Percentiles rank a stretch among this genome's conserved stretches.
These are phyloP conservation scores for Myxozyma vanderwaltii DNA, from an alignment of 805 yeast species.

Conservation along the genomic window DNA sequence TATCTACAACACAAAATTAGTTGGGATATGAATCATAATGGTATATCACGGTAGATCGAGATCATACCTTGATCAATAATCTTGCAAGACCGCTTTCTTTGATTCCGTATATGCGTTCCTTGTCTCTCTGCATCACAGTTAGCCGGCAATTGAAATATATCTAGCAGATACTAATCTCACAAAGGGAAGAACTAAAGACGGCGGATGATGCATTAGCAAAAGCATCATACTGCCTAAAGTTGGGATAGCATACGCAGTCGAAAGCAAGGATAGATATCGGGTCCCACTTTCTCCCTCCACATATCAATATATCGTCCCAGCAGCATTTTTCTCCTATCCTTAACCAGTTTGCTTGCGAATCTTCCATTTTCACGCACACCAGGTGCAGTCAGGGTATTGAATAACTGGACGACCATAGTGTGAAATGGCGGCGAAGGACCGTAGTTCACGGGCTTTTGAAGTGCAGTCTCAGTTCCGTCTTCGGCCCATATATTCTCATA, in stretches of 20 bases:
- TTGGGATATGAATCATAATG: neutral
- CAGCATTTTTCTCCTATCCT: slow-evolving; percentile 38
- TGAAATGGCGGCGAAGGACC: slow-evolving; percentile 49
- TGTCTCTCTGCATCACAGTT: slow-evolving; percentile 47
- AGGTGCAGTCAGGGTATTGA: slow-evolving; percentile 43
- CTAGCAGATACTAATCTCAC: slow-evolving; percentile 8
- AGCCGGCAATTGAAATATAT: neutral
- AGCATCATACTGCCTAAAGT: neutral
- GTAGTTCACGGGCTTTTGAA: slow-evolving; percentile 44
- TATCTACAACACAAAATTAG: slow-evolving; percentile 41
- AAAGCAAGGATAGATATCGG: slow-evolving; percentile 67
- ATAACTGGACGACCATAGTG: slow-evolving; percentile 48
- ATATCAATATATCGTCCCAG: slow-evolving; percentile 49
- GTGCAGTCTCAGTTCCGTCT: slow-evolving; percentile 1
- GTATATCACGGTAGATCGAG: no score
- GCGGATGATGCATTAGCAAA: neutral
- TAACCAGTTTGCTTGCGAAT: slow-evolving; percentile 6
- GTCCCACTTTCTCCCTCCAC: slow-evolving; percentile 60
- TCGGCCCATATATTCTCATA: slow-evolving; percentile 10
- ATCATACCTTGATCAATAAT: slow-evolving; percentile 43
- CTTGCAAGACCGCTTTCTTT: slow-evolving; percentile 64
- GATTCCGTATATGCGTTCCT: slow-evolving; percentile 57
- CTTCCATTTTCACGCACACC: slow-evolving; percentile 3
- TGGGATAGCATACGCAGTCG: slow-evolving; percentile 45
- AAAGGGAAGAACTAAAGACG: slow-evolving; percentile 32